Percentiles rank a stretch among this genome's conserved stretches.
These are phyloP conservation scores for Beauveria australis DNA, from an alignment of 2,329 filamentous ascomycete genomes.

Conservation along the genomic window DNA sequence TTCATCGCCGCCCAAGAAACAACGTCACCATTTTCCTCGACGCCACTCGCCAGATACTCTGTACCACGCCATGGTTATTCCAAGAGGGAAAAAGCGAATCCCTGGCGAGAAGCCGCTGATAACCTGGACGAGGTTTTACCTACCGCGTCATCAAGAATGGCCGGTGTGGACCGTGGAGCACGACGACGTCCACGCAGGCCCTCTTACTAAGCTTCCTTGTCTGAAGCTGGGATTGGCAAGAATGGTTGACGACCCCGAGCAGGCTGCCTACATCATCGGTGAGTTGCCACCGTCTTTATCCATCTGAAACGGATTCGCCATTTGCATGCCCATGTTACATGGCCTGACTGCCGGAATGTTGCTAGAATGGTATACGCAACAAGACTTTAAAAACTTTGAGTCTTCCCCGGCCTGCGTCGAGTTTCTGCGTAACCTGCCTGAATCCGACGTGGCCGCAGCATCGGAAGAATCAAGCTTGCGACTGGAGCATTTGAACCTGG, in stretches of 20 bases:
- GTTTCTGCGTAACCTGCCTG: conserved; percentile 15
- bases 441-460: neutral
- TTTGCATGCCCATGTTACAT: neutral
- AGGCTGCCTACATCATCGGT: conserved; percentile 16
- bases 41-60: no score
- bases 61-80: no score
- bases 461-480: neutral
- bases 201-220: conserved; percentile 1
- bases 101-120: neutral
- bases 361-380: conserved; percentile 12
- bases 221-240: neutral
- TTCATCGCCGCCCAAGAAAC: no score
- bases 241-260: conserved; percentile 15
- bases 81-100: no score
- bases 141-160: conserved; percentile 17
- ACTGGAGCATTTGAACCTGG: neutral
- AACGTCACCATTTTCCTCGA: no score
- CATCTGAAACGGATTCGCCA: neutral
- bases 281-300: neutral
- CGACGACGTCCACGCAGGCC: conserved; percentile 13
- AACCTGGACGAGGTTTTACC: conserved; percentile 17
- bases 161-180: conserved; percentile 14
- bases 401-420: conserved; percentile 15
- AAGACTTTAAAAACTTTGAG: conserved; percentile 14
- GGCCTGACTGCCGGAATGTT: no score